Percentiles rank a stretch among this genome's conserved stretches.
These are phyloP conservation scores for Verticillium tricorpus DNA, from an alignment of 2,329 filamentous ascomycete genomes.

Conservation along the genomic window DNA sequence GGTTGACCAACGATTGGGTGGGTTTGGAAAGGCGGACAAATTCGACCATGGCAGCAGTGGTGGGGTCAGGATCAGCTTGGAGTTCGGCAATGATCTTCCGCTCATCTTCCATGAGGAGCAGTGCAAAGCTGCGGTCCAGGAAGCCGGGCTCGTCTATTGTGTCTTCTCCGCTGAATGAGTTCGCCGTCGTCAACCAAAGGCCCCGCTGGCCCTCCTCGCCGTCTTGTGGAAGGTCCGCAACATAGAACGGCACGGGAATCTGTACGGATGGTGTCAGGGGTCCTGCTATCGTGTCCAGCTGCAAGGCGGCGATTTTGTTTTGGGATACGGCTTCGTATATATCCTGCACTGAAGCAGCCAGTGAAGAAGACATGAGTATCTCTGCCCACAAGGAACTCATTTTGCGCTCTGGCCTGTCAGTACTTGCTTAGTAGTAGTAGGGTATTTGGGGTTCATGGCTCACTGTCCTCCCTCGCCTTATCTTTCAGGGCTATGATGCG, in stretches of 20 bases:
- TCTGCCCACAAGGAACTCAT: slow-evolving; percentile 66
- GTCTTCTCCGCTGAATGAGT: slow-evolving; percentile 67
- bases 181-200: slow-evolving; percentile 83
- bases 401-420: slow-evolving; percentile 39
- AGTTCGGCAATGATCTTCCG: slow-evolving; percentile 69
- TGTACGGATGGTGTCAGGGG: slow-evolving; percentile 59
- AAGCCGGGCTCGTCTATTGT: slow-evolving; percentile 61
- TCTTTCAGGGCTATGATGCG: slow-evolving; percentile 77
- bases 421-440: neutral
- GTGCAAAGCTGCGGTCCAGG: slow-evolving; percentile 79
- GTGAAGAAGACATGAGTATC: slow-evolving; percentile 66
- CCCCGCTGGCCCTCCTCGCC: slow-evolving; percentile 67
- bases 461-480: slow-evolving; percentile 67
- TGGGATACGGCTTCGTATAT: slow-evolving; percentile 77
- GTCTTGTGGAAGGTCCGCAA: slow-evolving; percentile 66
- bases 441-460: slow-evolving; percentile 13
- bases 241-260: slow-evolving; percentile 62
- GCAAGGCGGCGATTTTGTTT: slow-evolving; percentile 81
- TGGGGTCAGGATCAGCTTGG: slow-evolving; percentile 69
- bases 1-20: slow-evolving; percentile 51
- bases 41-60: slow-evolving; percentile 73
- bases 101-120: slow-evolving; percentile 81
- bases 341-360: slow-evolving; percentile 78
- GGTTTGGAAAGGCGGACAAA: slow-evolving; percentile 73
- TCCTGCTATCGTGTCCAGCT: slow-evolving; percentile 61